Percentiles rank a stretch among this genome's conserved stretches.
Conservation (phyloP, 768 basidiomycete genomes). For the Boletus reticulatus region DNA sequence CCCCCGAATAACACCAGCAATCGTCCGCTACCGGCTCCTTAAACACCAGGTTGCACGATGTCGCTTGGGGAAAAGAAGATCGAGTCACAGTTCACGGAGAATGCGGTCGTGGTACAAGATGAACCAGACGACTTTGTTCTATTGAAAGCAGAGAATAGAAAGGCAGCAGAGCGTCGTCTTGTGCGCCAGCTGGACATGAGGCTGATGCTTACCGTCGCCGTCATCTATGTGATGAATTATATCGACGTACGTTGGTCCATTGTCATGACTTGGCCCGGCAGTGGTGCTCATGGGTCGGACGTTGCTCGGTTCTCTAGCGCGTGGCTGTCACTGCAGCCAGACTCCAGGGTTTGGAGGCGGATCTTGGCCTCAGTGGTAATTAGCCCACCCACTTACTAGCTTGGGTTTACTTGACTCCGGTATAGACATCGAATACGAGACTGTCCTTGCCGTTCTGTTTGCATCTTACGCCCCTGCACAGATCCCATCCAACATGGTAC, state of each 20-base stretch:
- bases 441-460: conserved; percentile 51
- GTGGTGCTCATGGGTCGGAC: neutral
- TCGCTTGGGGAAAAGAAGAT: neutral
- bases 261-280: neutral
- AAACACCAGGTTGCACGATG: neutral
- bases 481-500: conserved; percentile 68
- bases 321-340: conserved; percentile 39
- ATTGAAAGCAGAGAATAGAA: conserved; percentile 7
- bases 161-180: conserved; percentile 21
- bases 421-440: conserved; percentile 51
- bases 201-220: conserved; percentile 26
- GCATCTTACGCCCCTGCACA: conserved; percentile 63
- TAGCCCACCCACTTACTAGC: neutral
- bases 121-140: conserved; percentile 7
- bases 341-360: conserved; percentile 39
- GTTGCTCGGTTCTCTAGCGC: conserved; percentile 23
- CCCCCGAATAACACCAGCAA: too few species aligned
- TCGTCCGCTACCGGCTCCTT: too few species aligned
- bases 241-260: conserved; percentile 18
- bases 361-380: conserved; percentile 34
- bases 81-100: conserved; percentile 1
- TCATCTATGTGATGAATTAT: conserved; percentile 28
- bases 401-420: neutral
- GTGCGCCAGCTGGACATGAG: conserved; percentile 28
- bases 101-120: neutral